Conservation (phyloP, 495 filamentous ascomycete species). For the Evernia prunastri region DNA sequence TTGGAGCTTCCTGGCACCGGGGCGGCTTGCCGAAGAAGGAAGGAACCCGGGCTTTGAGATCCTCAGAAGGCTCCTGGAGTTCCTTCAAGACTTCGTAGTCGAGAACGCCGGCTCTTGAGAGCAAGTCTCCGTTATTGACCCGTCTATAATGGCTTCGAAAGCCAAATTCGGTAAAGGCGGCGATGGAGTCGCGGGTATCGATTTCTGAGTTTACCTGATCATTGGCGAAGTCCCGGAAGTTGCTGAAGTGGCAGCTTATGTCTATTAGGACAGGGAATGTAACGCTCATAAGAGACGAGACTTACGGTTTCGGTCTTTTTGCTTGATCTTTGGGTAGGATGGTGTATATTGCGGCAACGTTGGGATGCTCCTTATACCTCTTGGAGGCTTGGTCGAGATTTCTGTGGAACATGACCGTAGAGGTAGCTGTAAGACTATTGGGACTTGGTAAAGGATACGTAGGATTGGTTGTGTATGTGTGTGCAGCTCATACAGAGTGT, state of each 20-base stretch:
- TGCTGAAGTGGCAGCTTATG: not conserved
- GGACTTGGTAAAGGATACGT: not conserved
- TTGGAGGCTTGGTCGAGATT: not conserved
- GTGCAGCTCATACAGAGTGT: no score
- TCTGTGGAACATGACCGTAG: not conserved
- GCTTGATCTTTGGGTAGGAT: not conserved
- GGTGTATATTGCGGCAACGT: not conserved
- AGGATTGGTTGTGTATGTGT: not conserved
- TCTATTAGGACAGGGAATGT: not conserved
- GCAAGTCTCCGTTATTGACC: not conserved
- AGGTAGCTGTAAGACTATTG: not conserved
- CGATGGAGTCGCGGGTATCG: not conserved
- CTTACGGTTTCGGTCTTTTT: not conserved
- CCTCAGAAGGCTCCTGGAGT: not conserved
- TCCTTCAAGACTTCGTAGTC: not conserved
- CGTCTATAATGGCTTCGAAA: not conserved
- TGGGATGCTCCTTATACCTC: not conserved
- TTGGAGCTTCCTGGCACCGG: not conserved
- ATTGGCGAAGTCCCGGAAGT: not conserved
- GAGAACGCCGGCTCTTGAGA: not conserved
- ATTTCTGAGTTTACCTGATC: not conserved
- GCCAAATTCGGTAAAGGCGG: not conserved
- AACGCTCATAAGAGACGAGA: not conserved
- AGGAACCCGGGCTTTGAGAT: not conserved
- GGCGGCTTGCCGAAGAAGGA: not conserved